Percentiles rank a stretch among this genome's conserved stretches.
phyloP scores from a whole-genome alignment of 176 grass and related monocot genomes.

The Carex cristatella region DNA sequence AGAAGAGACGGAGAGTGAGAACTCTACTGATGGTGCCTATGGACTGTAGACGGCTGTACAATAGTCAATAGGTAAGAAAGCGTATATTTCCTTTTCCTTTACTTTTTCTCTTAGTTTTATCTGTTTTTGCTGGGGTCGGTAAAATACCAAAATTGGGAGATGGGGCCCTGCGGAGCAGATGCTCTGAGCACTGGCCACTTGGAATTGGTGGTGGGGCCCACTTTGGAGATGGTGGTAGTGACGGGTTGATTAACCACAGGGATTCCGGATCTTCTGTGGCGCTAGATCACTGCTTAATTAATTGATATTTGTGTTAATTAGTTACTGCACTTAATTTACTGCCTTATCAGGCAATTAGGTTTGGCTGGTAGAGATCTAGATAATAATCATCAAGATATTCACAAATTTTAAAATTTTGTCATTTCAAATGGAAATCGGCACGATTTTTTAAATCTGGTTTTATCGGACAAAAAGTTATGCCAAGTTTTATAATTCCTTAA shows the following conservation, averaged over 20 bases:
- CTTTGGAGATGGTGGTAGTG: background rate
- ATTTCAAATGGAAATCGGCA: no score
- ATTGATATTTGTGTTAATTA: no score
- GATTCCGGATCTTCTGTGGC: background rate
- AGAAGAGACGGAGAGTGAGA: background rate
- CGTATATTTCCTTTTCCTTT: background rate
- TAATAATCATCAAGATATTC: no score
- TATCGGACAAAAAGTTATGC: no score
- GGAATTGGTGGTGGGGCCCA: background rate
- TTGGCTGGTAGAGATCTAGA: no score
- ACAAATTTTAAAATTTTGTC: no score
- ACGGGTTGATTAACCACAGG: background rate
- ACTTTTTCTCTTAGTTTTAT: background rate
- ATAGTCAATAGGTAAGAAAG: background rate
- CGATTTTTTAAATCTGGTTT: no score
- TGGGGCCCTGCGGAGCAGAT: background rate
- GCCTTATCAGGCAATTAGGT: no score
- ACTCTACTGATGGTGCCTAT: background rate
- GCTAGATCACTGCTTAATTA: no score
- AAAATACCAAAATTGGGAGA: background rate
- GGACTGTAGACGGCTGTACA: background rate
- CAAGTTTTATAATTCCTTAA: background rate
- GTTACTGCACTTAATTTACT: no score
- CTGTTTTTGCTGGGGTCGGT: background rate
- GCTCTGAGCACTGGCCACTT: conserved; percentile 1